Evolutionary conservation across 352 stramenopile genomes (phyloP), one percentile per base, ranked within the genome.

Genomic region (Globisporangium splendens): DNA sequence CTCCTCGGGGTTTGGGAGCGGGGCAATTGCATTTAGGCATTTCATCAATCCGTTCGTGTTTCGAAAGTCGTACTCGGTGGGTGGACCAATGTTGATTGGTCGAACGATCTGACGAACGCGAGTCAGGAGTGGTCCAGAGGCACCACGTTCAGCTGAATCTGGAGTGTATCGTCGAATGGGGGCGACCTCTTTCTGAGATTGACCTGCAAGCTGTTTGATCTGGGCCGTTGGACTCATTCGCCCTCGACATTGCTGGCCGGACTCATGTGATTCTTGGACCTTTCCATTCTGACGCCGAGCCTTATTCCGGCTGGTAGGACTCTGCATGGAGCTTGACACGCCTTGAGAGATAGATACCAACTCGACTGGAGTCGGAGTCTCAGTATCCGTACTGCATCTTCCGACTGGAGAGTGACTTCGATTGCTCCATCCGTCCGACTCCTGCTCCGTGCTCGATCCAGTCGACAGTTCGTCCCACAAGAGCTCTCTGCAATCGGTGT

Each of bases 21-120:
- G 82, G 8, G 78, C 80, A 17, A 93, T 68, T 22, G 73, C 57
- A 54, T 91, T 90, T 33, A 91, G 65, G 39, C 79, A 90, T 62
- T 93, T 93, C 79, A 93, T 82, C 28, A 95, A 61, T 0, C 82
- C 79, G 41, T 88, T 90, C 6, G 86, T 89, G 69, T 86, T 89
- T 22, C 80, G 68, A n/a, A 88, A 66, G 56, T 95, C 86, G 63
- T 90, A 92, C 58, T 91, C 86, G 10, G 63, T 82, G 2, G 83
- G 71, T 10, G 79, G 79, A 4, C 72, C 63, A 28, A 88, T 72
- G 48, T 86, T 67, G 15, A 82, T 67, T 8, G 83, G 73, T 1
- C 71, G 61, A 22, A 93, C 80, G 33, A 93, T 75, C 3, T 75
- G 78, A 8, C 73, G 53, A 12, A 88, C 73, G 17, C 76, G 72